Evolutionary conservation across 345 rosid species (phyloP).

Genomic region (Bruguiera parviflora): DNA sequence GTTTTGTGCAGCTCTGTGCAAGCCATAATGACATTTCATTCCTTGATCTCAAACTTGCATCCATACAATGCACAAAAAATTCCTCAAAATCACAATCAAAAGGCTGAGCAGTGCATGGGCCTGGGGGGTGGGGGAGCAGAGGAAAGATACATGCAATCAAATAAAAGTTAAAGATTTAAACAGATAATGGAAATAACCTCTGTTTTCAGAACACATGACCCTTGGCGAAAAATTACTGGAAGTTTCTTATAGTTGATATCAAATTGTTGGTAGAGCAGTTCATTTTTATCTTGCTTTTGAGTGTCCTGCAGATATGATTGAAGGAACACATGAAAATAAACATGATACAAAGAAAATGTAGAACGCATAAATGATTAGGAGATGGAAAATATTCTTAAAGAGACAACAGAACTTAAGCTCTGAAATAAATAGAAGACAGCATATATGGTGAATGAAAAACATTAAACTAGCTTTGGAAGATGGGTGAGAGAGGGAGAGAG

Average conservation of each 20-base stretch:
- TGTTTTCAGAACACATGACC: conserved; percentile 65
- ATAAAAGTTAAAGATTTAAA: neutral
- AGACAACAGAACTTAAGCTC: neutral
- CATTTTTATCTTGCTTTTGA: conserved; percentile 77
- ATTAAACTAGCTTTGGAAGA: too few relatives aligned
- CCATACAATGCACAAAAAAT: neutral
- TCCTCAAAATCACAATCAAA: neutral
- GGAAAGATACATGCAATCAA: neutral
- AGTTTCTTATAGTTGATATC: conserved; percentile 69
- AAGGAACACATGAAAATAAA: neutral
- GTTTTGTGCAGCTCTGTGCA: neutral
- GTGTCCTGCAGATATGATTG: conserved; percentile 52
- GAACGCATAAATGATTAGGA: neutral
- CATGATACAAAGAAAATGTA: neutral
- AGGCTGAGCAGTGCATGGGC: neutral
- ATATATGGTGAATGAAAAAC: too few relatives aligned
- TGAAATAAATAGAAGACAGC: too few relatives aligned
- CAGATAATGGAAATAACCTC: conserved; percentile 41
- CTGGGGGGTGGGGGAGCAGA: too few relatives aligned
- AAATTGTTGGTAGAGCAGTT: conserved; percentile 73
- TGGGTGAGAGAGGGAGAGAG: too few relatives aligned
- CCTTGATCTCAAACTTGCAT: neutral
- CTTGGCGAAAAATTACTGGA: conserved; percentile 77
- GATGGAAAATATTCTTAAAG: neutral
- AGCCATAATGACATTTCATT: neutral